A percentile compares a stretch with the other conserved stretches of the same genome.
Evolutionary conservation across 768 basidiomycete genomes (phyloP).

Genomic region (Pholiota conissans): DNA sequence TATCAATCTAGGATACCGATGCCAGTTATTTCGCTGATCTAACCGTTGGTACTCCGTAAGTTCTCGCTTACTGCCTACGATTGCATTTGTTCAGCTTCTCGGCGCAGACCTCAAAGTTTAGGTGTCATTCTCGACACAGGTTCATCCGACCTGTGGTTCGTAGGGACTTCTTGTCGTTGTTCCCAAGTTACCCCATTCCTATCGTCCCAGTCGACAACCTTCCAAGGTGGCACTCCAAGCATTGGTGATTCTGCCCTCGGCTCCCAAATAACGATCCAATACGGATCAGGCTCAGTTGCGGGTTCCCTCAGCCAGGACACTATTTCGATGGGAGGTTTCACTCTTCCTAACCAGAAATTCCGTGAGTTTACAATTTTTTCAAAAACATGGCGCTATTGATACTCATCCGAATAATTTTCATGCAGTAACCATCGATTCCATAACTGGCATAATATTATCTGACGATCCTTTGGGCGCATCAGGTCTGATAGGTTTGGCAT

Average conservation of each 20-base stretch:
- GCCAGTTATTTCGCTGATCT: conserved; percentile 60
- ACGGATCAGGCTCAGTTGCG: conserved; percentile 69
- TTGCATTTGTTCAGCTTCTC: not conserved
- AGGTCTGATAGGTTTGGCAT: conserved; percentile 80
- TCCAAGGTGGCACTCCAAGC: conserved; percentile 8
- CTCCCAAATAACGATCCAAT: conserved; percentile 33
- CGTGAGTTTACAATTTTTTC: conserved; percentile 36
- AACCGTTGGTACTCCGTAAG: conserved; percentile 65
- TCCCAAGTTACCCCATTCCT: conserved; percentile 43
- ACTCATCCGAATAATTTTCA: too few species aligned
- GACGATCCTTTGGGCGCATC: conserved; percentile 35
- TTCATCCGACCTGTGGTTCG: conserved; percentile 87
- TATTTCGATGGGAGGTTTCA: conserved; percentile 66
- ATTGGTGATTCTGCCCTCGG: too few species aligned
- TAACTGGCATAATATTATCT: conserved; percentile 45
- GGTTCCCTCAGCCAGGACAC: conserved; percentile 60
- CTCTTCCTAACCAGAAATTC: conserved; percentile 53
- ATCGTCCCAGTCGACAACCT: conserved; percentile 25
- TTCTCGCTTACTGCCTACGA: conserved; percentile 17
- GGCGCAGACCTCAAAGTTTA: conserved; percentile 60
- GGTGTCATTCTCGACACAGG: conserved; percentile 90
- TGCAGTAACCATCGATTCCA: conserved; percentile 59
- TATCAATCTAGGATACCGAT: conserved; percentile 43
- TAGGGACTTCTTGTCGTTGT: not conserved
- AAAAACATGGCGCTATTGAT: too few species aligned